Base-by-base conservation (phyloP, 352 stramenopile species). In the Pythium sp. region DNA sequence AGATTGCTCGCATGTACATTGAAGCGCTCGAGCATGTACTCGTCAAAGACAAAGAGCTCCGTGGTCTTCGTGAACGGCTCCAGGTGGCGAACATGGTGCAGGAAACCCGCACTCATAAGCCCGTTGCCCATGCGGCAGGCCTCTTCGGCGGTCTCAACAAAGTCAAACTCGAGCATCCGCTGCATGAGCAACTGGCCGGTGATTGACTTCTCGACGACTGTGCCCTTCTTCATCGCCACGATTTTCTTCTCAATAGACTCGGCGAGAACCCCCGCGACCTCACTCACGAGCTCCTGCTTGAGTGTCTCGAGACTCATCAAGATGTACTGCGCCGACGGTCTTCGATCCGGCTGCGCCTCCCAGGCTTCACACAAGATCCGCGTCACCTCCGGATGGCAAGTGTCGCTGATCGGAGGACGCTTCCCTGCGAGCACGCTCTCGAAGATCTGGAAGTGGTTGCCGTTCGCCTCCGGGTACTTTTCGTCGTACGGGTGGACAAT, bases 371-470 rank as follows among this genome's bases (percentile, higher is more conserved):
- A 68, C n/a, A 93, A 58, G 9, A 93, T 69, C n/a, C 77, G 76
- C 36, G 68, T 65, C 5, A 93, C 60, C 58, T 78, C 73, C 6
- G 74, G 69, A 30, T 84, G 76, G 3, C 81, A 38, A 7, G 68
- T 62, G 2, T 72, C 54, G 43, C 72, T 73, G 24, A 93, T 72
- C 4, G 70, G 62, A 12, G 86, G 86, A 15, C 86, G 79, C 68
- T 86, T 70, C 20, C 84, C 84, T 20, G 70, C 72, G 6, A 94
- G 71, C 28, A 94, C 86, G 47, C 67, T 77, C 60, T 92, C 79
- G 68, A 91, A 94, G 32, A 94, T 74, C 60, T 84, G 80, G 38
- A 92, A 75, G 60, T 90, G 81, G 67, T 88, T 91, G 56, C 72
- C 66, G 22, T 76, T 89, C 51, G 79, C 73, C 32, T 76, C 64